Evolutionary conservation across 768 basidiomycete genomes (phyloP).

Genomic region (Mycena amicta): DNA sequence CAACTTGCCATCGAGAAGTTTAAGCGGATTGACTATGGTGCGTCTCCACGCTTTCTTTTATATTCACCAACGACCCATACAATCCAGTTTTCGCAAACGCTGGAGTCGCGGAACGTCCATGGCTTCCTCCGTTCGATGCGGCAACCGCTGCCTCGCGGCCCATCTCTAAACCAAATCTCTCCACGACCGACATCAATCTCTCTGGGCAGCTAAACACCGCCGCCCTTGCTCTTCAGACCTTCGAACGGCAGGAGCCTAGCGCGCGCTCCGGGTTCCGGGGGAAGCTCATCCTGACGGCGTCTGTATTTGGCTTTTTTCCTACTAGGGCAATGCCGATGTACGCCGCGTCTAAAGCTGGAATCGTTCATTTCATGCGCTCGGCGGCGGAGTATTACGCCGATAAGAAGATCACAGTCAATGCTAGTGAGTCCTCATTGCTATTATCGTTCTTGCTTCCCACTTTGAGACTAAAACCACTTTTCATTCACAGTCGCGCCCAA

Average conservation of each 20-base stretch:
- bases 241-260: slow-evolving; percentile 22
- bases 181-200: slow-evolving; percentile 18
- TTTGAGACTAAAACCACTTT: too few species aligned
- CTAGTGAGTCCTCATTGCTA: slow-evolving; percentile 9
- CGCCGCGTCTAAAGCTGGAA: slow-evolving; percentile 23
- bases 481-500: slow-evolving; percentile 18
- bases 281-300: slow-evolving; percentile 22
- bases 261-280: slow-evolving; percentile 21
- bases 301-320: slow-evolving; percentile 23
- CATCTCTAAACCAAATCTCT: slow-evolving; percentile 18
- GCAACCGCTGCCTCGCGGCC: slow-evolving; percentile 12
- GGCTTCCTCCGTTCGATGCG: slow-evolving; percentile 23
- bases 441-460: too few species aligned
- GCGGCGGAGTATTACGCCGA: slow-evolving; percentile 19
- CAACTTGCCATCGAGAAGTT: slow-evolving; percentile 14
- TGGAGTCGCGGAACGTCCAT: slow-evolving; percentile 23
- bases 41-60: background rate
- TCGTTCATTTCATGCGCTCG: slow-evolving; percentile 24
- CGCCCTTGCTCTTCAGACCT: slow-evolving; percentile 23
- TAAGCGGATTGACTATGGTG: slow-evolving; percentile 24
- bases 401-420: slow-evolving; percentile 23
- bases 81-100: slow-evolving; percentile 25
- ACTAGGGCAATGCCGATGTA: slow-evolving; percentile 23
- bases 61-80: background rate
- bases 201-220: slow-evolving; percentile 25